Evolutionary conservation across 2,329 filamentous ascomycete genomes (phyloP), one percentile per base, ranked within the genome.

Genomic region (Pleoardoris graminearum): DNA sequence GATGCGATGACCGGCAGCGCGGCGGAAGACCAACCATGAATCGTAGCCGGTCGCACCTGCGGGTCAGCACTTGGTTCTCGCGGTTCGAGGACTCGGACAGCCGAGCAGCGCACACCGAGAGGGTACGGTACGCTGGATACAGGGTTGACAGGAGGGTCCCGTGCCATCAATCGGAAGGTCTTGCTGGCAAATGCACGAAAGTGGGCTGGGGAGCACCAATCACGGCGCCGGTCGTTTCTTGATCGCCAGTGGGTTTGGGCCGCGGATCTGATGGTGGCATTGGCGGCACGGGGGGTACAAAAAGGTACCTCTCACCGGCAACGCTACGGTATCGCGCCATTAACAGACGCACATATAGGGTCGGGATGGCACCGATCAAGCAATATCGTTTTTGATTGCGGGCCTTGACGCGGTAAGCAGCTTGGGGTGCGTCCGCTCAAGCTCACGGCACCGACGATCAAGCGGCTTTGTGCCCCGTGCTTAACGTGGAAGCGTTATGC

Each of bases 381-480:
- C 66, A 72, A 74, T 73, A 68, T 71, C 62, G 48, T 50, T 60
- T 66, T 69, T 70, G 66, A 72, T 72, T 71, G 61, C 63, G 57
- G 60, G 62, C 61, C 61, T 64, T 65, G 62, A 52, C 59, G 61
- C 66, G 66, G 60, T 60, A 63, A 66, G 61, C 60, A 63, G 53
- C 60, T 61, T 62, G 60, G 63, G 59, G 61, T 66, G 66, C 58
- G 65, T 63, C 63, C 60, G 63, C 60, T 69, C 67, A 67, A 67
- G 65, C 60, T 67, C 59, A 59, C 63, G 62, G 67, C 63, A 66
- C 59, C 60, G 63, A 66, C 60, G 66, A 71, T 70, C 62, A 67
- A 71, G 61, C 63, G 59, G 63, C 60, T 55, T 59, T 41, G 58
- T 54, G 69, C 63, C 63, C 67, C 66, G 67, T 71, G 69, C 69